Evolutionary conservation across 257 asterid species (phyloP).

Genomic region (Solanum sejunctum): DNA sequence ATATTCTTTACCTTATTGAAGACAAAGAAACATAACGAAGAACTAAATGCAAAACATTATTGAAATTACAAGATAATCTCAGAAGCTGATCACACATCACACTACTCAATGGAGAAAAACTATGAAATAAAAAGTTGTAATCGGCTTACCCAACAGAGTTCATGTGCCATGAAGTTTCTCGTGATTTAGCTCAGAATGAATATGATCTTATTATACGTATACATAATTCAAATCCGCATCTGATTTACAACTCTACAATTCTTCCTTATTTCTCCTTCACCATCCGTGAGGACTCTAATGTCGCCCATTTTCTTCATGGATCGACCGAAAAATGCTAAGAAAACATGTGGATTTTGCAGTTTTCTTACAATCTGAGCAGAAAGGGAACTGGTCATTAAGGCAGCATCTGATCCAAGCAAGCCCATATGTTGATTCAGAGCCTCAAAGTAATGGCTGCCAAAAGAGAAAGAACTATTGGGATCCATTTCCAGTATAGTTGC

Average conservation of each 20-base stretch:
- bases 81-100: not conserved
- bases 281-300: slow-evolving; percentile 7
- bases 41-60: not conserved
- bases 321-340: slow-evolving; percentile 15
- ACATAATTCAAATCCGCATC: not conserved
- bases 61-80: not conserved
- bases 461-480: slow-evolving; percentile 9
- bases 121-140: not conserved
- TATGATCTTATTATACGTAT: not conserved
- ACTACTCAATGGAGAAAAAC: not conserved
- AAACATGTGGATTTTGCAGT: slow-evolving; percentile 1
- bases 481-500: slow-evolving; percentile 21
- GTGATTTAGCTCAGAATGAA: not conserved
- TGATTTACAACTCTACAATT: slow-evolving; percentile 6
- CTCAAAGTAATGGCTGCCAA: slow-evolving; percentile 15
- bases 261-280: slow-evolving; percentile 21
- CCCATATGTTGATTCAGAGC: not conserved
- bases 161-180: not conserved
- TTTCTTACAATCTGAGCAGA: slow-evolving; percentile 12
- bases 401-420: slow-evolving; percentile 5
- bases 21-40: not conserved
- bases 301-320: slow-evolving; percentile 26
- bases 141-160: not conserved
- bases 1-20: not conserved
- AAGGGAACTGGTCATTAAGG: not conserved